Conservation (phyloP, 768 basidiomycete genomes). For the Phlebiopsis gigantea region DNA sequence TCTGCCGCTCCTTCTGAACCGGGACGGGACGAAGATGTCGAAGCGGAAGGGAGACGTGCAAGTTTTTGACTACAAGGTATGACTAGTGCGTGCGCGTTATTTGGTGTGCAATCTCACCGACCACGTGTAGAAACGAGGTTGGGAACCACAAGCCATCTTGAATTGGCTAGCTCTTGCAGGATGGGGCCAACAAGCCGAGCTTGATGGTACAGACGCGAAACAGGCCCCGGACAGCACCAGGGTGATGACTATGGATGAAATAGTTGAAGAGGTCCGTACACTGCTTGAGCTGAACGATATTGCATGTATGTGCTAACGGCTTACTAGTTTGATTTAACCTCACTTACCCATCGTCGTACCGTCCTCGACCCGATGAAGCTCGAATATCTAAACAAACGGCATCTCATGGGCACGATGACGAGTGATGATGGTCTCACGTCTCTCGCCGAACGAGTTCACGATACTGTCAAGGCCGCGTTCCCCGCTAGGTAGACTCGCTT, state of each 20-base stretch:
- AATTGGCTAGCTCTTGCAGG: constrained; percentile 96
- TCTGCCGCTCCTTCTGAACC: constrained; percentile 83
- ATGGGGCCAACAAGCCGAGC: constrained; percentile 64
- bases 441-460: constrained; percentile 51
- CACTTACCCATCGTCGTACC: constrained; percentile 79
- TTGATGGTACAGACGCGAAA: constrained; percentile 13
- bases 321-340: constrained; percentile 66
- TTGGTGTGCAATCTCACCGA: neutral
- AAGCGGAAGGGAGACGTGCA: constrained; percentile 89
- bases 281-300: neutral
- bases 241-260: constrained; percentile 54
- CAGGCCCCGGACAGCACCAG: constrained; percentile 61
- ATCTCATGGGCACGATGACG: constrained; percentile 56
- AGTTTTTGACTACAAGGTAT: constrained; percentile 81
- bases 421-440: constrained; percentile 43
- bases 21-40: constrained; percentile 91
- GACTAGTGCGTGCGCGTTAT: neutral
- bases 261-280: constrained; percentile 53
- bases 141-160: constrained; percentile 83
- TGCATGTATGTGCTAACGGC: neutral
- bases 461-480: constrained; percentile 48
- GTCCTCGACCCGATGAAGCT: constrained; percentile 76
- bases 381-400: constrained; percentile 84
- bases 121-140: constrained; percentile 62
- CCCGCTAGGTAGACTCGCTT: constrained; percentile 45